Evolutionary conservation across 495 filamentous ascomycete genomes (phyloP), one percentile per base, ranked within the genome.

Genomic region (Penicillium canescens): DNA sequence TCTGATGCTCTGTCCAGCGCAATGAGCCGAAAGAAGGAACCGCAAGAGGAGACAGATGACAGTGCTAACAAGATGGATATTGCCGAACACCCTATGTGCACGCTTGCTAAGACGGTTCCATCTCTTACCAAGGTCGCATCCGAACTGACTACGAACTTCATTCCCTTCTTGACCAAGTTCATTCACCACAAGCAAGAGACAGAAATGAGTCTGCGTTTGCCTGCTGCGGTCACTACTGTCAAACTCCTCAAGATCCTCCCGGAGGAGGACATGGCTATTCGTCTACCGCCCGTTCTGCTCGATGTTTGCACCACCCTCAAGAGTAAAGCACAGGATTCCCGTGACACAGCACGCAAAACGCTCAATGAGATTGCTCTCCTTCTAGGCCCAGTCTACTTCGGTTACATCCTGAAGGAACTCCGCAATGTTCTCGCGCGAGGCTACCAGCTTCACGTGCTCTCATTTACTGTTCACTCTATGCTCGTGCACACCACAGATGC

Each of bases 111-210:
- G 31, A 86, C 86, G 4, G 71, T 95, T 43, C 92, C 92, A 10
- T 77, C 78, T 44, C 68, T 84, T 51, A 71, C 83, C 38, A 91
- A 90, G 69, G 75, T 96, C 21, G 78, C 84, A 4, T 79, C 81
- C 4, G 92, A 96, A 59, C 73, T 97, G 35, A 78, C 80, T 4
- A 83, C 83, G 13, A 85, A 83, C 53, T 86, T 96, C 55, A 78
- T 96, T 20, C 90, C 93, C 2, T 79, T 84, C 35, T 71, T 98
- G 44, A 80, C 82, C 9, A 79, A 82, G 18, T 94, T 95, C 66
- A 83, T 99, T 36, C 92, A 96, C 57, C 85, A 93, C 60, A 98
- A 97, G 71, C 89, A 98, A 51, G 92, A 97, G 69, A 83, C 90
- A 2, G 89, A 88, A 14, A 94, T 98, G 71, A 94, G 91, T 72